Conservation (phyloP, 768 basidiomycete species). For the Pholiota microspora region DNA sequence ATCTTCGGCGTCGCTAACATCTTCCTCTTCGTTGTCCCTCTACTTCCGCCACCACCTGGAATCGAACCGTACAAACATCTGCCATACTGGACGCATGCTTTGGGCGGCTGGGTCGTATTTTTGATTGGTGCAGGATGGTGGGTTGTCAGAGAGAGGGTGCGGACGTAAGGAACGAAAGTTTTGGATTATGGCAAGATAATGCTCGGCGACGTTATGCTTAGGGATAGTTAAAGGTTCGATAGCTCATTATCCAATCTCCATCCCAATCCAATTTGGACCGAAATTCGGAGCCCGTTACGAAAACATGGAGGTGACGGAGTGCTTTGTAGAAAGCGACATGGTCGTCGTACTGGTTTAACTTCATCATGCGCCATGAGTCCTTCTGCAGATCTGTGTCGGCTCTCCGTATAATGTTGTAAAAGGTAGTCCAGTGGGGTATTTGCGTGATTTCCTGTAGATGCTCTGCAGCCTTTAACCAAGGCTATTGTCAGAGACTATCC, state of each 20-base stretch:
- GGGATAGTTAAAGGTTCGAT: neutral
- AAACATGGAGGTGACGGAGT: neutral
- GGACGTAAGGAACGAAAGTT: neutral
- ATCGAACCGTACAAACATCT: conserved; percentile 45
- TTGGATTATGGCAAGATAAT: neutral
- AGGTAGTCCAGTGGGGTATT: too few relatives aligned
- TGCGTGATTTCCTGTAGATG: neutral
- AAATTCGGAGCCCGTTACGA: neutral
- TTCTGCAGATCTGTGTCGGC: neutral
- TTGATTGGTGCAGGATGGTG: conserved; percentile 36
- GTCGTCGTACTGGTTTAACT: neutral
- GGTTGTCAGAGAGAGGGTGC: conserved; percentile 12
- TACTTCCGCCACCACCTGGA: conserved; percentile 51
- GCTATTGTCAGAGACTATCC: neutral
- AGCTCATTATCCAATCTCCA: conserved; percentile 4
- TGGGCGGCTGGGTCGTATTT: conserved; percentile 37
- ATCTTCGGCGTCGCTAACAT: conserved; percentile 60
- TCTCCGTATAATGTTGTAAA: too few relatives aligned
- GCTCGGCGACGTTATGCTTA: neutral
- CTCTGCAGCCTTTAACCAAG: neutral
- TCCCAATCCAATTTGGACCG: neutral
- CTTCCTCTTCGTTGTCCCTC: conserved; percentile 53
- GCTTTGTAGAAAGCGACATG: neutral
- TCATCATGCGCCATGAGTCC: neutral
- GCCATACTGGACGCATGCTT: conserved; percentile 57